Evolutionary conservation across 2,329 filamentous ascomycete species (phyloP).

Genomic region (Didymella arachidicola): DNA sequence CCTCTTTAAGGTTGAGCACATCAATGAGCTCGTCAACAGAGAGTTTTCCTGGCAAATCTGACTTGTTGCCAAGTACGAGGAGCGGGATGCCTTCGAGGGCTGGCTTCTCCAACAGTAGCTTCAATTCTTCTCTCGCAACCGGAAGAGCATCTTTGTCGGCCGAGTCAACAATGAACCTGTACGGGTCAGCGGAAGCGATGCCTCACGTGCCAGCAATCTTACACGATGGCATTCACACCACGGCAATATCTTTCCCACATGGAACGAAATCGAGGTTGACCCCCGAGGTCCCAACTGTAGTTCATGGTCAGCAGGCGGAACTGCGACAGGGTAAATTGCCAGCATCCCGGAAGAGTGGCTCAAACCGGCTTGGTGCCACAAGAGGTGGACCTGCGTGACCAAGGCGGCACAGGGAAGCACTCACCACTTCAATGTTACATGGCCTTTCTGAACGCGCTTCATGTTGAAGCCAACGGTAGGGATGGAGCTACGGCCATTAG

Average conservation of each 20-base stretch:
- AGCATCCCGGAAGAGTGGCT: constrained; percentile 42
- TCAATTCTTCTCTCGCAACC: constrained; percentile 89
- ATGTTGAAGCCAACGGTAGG: constrained; percentile 99
- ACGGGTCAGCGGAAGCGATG: constrained; percentile 36
- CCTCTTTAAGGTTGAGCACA: constrained; percentile 84
- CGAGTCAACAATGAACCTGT: constrained; percentile 92
- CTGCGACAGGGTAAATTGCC: constrained; percentile 39
- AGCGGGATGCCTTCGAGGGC: constrained; percentile 89
- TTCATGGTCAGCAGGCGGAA: constrained; percentile 49
- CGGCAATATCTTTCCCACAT: constrained; percentile 99
- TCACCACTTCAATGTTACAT: constrained; percentile 95
- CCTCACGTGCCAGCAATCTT: constrained; percentile 45
- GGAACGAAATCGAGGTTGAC: constrained; percentile 92
- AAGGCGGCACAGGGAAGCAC: constrained; percentile 45
- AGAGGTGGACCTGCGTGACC: constrained; percentile 49
- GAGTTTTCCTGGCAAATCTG: constrained; percentile 87
- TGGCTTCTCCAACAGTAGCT: constrained; percentile 83
- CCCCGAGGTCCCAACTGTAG: constrained; percentile 89
- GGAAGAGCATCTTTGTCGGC: constrained; percentile 83
- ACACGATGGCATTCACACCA: constrained; percentile 95
- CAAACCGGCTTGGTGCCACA: constrained; percentile 47
- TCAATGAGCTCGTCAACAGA: constrained; percentile 96
- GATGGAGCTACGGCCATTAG: constrained; percentile 77
- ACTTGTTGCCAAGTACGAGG: constrained; percentile 96
- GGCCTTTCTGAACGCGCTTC: constrained; percentile 96